These are phyloP conservation scores for Globisporangium irregulare DNA, from an alignment of 352 stramenopile genomes.

Conservation along the genomic window DNA sequence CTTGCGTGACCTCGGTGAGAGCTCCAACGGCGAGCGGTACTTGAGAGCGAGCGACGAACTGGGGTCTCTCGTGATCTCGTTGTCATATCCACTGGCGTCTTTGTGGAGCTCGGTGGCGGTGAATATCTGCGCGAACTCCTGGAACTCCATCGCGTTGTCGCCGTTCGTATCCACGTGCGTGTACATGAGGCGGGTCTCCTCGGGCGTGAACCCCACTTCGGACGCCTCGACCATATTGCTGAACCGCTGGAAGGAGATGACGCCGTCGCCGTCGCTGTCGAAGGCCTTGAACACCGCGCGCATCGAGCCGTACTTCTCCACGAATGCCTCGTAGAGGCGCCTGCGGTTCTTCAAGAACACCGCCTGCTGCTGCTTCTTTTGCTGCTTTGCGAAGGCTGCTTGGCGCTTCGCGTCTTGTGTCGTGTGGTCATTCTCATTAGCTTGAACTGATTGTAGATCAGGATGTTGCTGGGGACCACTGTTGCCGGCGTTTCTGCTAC, in stretches of 20 bases:
- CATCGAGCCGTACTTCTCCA: constrained; percentile 76
- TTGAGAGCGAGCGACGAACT: constrained; percentile 63
- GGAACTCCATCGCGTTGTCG: constrained; percentile 69
- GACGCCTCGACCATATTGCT: constrained; percentile 67
- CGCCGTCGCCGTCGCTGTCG: constrained; percentile 56
- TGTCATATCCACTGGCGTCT: background rate
- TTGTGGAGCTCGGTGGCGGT: constrained; percentile 22
- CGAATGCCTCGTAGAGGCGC: constrained; percentile 61
- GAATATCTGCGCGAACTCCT: constrained; percentile 79
- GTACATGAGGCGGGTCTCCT: constrained; percentile 51
- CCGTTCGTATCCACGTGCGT: constrained; percentile 57
- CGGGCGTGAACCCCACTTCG: constrained; percentile 43
- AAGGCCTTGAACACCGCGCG: constrained; percentile 74
- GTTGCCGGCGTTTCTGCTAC: background rate
- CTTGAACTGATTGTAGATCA: background rate
- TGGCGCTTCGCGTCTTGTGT: constrained; percentile 2
- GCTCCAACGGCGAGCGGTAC: constrained; percentile 57
- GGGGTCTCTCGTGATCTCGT: constrained; percentile 30
- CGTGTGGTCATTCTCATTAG: background rate
- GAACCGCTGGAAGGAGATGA: constrained; percentile 77
- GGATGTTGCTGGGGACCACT: background rate
- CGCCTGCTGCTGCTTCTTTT: constrained; percentile 20
- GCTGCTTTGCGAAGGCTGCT: background rate
- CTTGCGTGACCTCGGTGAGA: constrained; percentile 54
- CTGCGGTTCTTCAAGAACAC: constrained; percentile 37